Evolutionary conservation across 2,329 filamentous ascomycete genomes (phyloP).

Genomic region (Arthrobotrys sphaeroides): DNA sequence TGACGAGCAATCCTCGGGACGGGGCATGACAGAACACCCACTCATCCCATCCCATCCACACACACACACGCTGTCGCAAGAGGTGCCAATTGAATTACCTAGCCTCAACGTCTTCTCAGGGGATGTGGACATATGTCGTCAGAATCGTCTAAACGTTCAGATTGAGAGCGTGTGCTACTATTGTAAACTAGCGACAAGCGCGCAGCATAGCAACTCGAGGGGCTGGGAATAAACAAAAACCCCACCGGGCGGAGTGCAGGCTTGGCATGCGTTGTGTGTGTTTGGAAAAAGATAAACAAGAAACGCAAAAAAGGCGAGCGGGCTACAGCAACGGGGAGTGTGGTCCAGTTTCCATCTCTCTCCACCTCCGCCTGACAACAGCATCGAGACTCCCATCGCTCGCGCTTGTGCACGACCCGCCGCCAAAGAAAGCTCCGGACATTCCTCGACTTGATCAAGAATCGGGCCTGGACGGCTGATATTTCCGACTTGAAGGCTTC

Average conservation of each 20-base stretch:
- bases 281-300: slow-evolving; percentile 55
- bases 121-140: too few species aligned
- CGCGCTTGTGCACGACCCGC: slow-evolving; percentile 16
- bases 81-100: too few species aligned
- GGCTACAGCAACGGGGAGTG: too few species aligned
- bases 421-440: too few species aligned
- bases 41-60: too few species aligned
- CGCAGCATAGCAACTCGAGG: slow-evolving; percentile 28
- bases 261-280: slow-evolving; percentile 52
- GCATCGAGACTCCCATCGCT: slow-evolving; percentile 18
- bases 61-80: too few species aligned
- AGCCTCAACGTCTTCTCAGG: too few species aligned
- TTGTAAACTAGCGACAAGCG: slow-evolving; percentile 13
- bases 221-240: slow-evolving; percentile 8
- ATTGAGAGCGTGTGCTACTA: too few species aligned
- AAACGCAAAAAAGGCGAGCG: slow-evolving; percentile 15
- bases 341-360: background rate
- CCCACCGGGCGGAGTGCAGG: background rate
- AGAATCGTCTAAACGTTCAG: too few species aligned
- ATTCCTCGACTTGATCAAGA: slow-evolving; percentile 2
- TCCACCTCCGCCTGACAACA: slow-evolving; percentile 48
- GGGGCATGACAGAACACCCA: background rate
- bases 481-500: background rate
- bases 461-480: slow-evolving; percentile 9
- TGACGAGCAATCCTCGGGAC: slow-evolving; percentile 16